Percentiles rank a stretch among this genome's conserved stretches.
Conservation (phyloP, 176 grass and related monocot genomes). For the Triticum turgidum region DNA sequence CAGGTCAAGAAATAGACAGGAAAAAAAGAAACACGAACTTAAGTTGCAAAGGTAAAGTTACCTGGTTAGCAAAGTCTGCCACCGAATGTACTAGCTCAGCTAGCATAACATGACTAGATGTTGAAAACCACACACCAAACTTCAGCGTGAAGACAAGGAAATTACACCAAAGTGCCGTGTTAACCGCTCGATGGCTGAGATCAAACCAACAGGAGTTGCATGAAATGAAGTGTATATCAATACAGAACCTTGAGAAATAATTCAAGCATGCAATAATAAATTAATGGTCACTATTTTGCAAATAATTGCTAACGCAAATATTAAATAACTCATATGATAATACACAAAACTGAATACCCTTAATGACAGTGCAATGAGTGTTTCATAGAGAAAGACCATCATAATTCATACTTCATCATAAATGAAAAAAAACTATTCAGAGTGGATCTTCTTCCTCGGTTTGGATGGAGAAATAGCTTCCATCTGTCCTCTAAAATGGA, state of each 20-base stretch:
- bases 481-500: neutral
- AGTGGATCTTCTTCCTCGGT: neutral
- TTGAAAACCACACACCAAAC: slow-evolving; percentile 91
- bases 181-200: slow-evolving; percentile 91
- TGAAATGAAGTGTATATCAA: slow-evolving; percentile 13
- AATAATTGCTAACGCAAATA: neutral
- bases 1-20: slow-evolving; percentile 6
- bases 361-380: neutral
- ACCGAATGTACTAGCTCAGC: slow-evolving; percentile 87
- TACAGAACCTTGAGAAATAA: slow-evolving; percentile 7
- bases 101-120: slow-evolving; percentile 99
- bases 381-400: neutral
- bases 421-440: neutral
- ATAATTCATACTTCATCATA: neutral
- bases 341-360: neutral
- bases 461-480: neutral
- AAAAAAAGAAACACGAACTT: slow-evolving; percentile 16
- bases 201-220: slow-evolving; percentile 33
- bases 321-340: neutral
- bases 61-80: slow-evolving; percentile 96
- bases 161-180: slow-evolving; percentile 89
- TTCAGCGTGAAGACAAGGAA: slow-evolving; percentile 98
- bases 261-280: slow-evolving; percentile 26
- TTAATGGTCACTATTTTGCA: slow-evolving; percentile 15
- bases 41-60: slow-evolving; percentile 34